These are phyloP conservation scores for Nothophoma quercina DNA, from an alignment of 2,329 filamentous ascomycete genomes.

Conservation along the genomic window DNA sequence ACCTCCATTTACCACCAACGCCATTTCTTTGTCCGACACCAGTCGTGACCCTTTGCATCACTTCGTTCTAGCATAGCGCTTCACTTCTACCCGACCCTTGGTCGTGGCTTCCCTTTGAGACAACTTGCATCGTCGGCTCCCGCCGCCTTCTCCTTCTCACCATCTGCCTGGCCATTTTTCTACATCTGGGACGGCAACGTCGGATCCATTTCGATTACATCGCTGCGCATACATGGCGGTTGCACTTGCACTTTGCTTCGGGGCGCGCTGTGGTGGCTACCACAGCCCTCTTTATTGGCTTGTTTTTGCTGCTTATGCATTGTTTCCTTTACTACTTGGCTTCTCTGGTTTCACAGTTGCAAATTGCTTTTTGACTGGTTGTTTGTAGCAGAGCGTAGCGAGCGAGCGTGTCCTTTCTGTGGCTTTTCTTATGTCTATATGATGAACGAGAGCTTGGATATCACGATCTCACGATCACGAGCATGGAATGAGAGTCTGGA, in stretches of 20 bases:
- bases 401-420: constrained; percentile 37
- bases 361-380: neutral
- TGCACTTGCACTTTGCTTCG: constrained; percentile 35
- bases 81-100: constrained; percentile 42
- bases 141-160: constrained; percentile 31
- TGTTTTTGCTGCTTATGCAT: constrained; percentile 25
- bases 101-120: constrained; percentile 23
- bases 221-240: constrained; percentile 42
- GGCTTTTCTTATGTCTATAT: constrained; percentile 30
- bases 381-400: constrained; percentile 43
- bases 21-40: constrained; percentile 30
- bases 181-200: constrained; percentile 47
- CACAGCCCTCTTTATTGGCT: constrained; percentile 21
- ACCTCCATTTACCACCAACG: constrained; percentile 4
- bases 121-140: constrained; percentile 46
- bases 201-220: constrained; percentile 24
- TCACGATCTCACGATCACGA: neutral
- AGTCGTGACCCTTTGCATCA: constrained; percentile 37
- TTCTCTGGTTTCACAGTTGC: constrained; percentile 33
- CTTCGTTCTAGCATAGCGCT: constrained; percentile 44
- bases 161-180: constrained; percentile 31
- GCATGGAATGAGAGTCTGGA: neutral
- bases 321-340: constrained; percentile 38
- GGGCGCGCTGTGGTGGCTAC: constrained; percentile 23
- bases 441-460: constrained; percentile 18